phyloP scores from a whole-genome alignment of 2,329 filamentous ascomycete genomes.

The Ophiognomonia clavigignenti-juglandacearum region DNA sequence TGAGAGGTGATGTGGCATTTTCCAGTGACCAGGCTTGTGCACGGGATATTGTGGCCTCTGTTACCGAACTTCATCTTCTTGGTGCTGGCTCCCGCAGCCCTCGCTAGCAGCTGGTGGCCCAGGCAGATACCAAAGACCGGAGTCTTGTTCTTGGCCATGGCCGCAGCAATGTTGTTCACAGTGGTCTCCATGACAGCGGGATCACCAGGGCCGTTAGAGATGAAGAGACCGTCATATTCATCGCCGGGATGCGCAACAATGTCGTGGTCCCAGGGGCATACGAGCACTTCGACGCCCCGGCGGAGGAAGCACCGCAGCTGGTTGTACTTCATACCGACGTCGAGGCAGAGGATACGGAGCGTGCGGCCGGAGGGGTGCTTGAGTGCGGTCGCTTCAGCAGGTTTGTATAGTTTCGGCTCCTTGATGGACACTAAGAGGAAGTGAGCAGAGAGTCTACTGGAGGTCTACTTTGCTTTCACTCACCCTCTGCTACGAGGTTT shows the following conservation, averaged over 20 bases:
- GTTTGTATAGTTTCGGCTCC: constrained; percentile 79
- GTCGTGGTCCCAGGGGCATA: constrained; percentile 95
- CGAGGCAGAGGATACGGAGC: constrained; percentile 84
- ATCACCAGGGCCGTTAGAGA: constrained; percentile 96
- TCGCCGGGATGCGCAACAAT: constrained; percentile 71
- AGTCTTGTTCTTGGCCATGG: constrained; percentile 72
- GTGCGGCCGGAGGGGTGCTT: constrained; percentile 85
- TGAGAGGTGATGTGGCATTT: constrained; percentile 99
- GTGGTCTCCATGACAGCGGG: constrained; percentile 79
- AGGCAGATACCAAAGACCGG: constrained; percentile 96
- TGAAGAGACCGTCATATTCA: constrained; percentile 93
- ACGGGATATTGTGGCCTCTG: constrained; percentile 96
- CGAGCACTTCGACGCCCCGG: constrained; percentile 87
- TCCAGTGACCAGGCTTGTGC: constrained; percentile 90
- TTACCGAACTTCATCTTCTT: constrained; percentile 99
- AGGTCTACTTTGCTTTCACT: constrained; percentile 34
- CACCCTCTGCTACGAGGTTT: constrained; percentile 93
- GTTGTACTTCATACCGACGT: constrained; percentile 98
- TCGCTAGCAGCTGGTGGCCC: constrained; percentile 87
- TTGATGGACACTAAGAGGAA: constrained; percentile 73
- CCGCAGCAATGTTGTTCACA: constrained; percentile 71
- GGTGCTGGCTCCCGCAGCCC: constrained; percentile 80
- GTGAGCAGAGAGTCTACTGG: constrained; percentile 32
- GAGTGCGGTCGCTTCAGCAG: constrained; percentile 64
- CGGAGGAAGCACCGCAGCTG: constrained; percentile 89